Percentiles rank a stretch among this genome's conserved stretches.
Evolutionary conservation across 257 asterid genomes (phyloP).

Genomic region (Solanum rostratum): DNA sequence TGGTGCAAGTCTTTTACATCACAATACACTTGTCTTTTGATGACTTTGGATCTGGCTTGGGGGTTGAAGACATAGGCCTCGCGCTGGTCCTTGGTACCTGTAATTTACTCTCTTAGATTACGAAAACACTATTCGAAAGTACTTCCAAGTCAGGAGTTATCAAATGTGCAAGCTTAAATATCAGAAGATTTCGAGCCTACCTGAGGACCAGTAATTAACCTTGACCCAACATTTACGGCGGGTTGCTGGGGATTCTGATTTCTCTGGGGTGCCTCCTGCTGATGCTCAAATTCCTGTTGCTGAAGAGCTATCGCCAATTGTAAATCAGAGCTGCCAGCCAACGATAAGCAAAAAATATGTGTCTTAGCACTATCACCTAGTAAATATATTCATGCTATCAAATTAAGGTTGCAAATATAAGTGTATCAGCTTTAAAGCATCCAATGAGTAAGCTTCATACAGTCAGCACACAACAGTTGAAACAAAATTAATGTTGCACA

Average conservation of each 20-base stretch:
- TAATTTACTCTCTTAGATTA: not conserved
- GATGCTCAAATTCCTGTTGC: slow-evolving; percentile 87
- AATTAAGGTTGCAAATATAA: not conserved
- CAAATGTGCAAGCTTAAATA: not conserved
- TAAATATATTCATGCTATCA: not conserved
- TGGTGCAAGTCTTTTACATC: slow-evolving; percentile 27
- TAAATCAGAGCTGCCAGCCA: slow-evolving; percentile 64
- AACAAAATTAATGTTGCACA: not conserved
- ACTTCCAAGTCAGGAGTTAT: not conserved
- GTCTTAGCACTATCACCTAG: not conserved
- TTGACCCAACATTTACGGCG: slow-evolving; percentile 31
- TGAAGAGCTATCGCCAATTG: slow-evolving; percentile 95
- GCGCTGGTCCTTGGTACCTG: slow-evolving; percentile 57
- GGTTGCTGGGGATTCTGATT: slow-evolving; percentile 29
- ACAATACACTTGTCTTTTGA: slow-evolving; percentile 65
- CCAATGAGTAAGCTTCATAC: too few relatives aligned
- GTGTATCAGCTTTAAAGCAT: not conserved
- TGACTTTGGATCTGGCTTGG: slow-evolving; percentile 54
- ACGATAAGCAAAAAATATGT: not conserved
- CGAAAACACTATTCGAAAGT: not conserved
- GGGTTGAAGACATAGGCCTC: slow-evolving; percentile 23
- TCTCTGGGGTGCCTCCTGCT: slow-evolving; percentile 38
- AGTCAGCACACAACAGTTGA: not conserved
- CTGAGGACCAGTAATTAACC: slow-evolving; percentile 80
- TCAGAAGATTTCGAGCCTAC: slow-evolving; percentile 14